These are phyloP conservation scores for Chenopodium album DNA, from an alignment of 148 eudicot genomes.

Conservation along the genomic window DNA sequence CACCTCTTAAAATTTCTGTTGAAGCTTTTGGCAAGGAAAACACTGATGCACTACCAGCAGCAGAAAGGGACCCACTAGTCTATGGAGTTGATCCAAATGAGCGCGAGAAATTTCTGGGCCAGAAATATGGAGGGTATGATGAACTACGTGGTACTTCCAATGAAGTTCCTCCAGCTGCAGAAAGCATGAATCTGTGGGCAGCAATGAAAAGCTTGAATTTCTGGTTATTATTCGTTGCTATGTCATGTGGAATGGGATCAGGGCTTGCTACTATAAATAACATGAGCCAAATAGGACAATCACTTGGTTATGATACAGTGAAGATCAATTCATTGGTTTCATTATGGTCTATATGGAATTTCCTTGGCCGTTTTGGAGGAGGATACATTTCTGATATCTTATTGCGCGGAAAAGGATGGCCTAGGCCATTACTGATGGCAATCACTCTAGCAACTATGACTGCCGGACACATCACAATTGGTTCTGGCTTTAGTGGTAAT, in stretches of 20 bases:
- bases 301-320: conserved; percentile 54
- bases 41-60: conserved; percentile 17
- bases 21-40: conserved; percentile 51
- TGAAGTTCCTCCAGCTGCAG: conserved; percentile 20
- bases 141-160: conserved; percentile 25
- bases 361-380: conserved; percentile 89
- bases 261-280: conserved; percentile 87
- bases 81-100: conserved; percentile 16
- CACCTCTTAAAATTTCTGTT: conserved; percentile 50
- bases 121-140: conserved; percentile 20
- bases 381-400: conserved; percentile 75
- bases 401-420: conserved; percentile 57
- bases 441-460: conserved; percentile 68
- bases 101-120: conserved; percentile 18
- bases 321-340: conserved; percentile 69
- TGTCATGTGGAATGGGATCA: conserved; percentile 92
- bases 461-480: conserved; percentile 63
- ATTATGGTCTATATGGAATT: conserved; percentile 92
- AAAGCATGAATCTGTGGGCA: conserved; percentile 50
- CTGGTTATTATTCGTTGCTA: conserved; percentile 78
- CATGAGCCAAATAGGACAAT: conserved; percentile 85
- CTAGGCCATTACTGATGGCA: conserved; percentile 66
- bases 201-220: conserved; percentile 64
- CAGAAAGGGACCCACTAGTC: conserved; percentile 33
- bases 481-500: conserved; percentile 73